Conservation (phyloP, 139 green algal genomes). For the Auxenochlorella pyrenoidosa region DNA sequence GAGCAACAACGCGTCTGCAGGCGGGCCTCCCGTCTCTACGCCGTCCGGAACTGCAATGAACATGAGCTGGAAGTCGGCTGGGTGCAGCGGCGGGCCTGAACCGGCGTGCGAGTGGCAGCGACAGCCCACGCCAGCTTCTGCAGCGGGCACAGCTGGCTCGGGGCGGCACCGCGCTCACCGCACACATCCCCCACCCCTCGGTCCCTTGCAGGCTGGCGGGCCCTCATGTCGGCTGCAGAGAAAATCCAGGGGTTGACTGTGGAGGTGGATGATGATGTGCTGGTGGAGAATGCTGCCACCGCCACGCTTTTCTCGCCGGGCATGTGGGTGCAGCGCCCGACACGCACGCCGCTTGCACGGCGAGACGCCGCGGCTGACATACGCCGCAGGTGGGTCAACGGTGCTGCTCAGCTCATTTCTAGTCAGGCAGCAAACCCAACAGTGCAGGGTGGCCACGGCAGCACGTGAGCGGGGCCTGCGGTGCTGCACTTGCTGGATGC, state of each 20-base stretch:
- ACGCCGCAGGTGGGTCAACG: too few species aligned
- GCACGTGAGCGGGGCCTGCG: background rate
- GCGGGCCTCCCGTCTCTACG: background rate
- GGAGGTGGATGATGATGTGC: conserved; percentile 30
- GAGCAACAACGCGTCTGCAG: background rate
- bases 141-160: background rate
- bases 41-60: background rate
- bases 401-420: too few species aligned
- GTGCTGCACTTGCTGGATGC: background rate
- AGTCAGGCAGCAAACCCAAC: background rate
- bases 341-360: conserved; percentile 1
- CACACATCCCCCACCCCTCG: background rate
- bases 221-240: conserved; percentile 3
- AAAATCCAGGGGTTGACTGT: background rate
- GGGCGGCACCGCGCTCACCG: background rate
- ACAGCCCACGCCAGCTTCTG: conserved; percentile 18
- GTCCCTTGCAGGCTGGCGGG: background rate
- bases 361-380: background rate
- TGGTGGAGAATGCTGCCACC: conserved; percentile 34
- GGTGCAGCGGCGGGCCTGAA: background rate
- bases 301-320: conserved; percentile 32
- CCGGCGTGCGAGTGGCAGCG: background rate
- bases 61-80: background rate
- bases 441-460: background rate
- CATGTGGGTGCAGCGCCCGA: conserved; percentile 41